Percentiles rank a stretch among this genome's conserved stretches.
phyloP scores from a whole-genome alignment of 2,329 filamentous ascomycete genomes.

The Fonsecaea multimorphosa region DNA sequence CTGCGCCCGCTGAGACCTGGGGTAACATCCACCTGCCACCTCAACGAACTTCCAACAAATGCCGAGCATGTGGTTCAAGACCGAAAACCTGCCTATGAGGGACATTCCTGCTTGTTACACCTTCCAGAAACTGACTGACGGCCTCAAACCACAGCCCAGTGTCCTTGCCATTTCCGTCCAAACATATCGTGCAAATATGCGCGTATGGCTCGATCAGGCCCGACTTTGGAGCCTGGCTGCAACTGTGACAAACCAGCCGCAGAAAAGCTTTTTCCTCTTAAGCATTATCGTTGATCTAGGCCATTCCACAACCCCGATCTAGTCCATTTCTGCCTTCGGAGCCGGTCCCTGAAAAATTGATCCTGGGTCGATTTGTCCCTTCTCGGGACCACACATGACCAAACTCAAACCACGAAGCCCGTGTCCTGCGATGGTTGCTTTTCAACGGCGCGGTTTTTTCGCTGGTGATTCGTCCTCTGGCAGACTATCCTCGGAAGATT shows the following conservation, averaged over 20 bases:
- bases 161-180: neutral
- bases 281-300: conserved; percentile 19
- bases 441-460: conserved; percentile 31
- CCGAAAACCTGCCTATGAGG: neutral
- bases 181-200: neutral
- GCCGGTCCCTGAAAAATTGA: neutral
- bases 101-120: neutral
- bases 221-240: neutral
- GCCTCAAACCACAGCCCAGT: neutral
- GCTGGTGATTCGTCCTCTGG: conserved; percentile 28
- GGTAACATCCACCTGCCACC: neutral
- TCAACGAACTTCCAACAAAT: neutral
- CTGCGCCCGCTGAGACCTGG: neutral
- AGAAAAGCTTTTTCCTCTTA: conserved; percentile 18
- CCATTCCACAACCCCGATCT: neutral
- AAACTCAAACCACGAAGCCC: neutral
- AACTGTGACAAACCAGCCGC: conserved; percentile 17
- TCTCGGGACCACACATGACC: neutral
- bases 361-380: neutral
- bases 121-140: neutral
- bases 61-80: neutral
- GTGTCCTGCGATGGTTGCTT: neutral
- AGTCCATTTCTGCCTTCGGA: neutral
- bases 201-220: neutral
- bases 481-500: conserved; percentile 23